Conservation (phyloP, 345 rosid genomes). For the Sapria himalayana region DNA sequence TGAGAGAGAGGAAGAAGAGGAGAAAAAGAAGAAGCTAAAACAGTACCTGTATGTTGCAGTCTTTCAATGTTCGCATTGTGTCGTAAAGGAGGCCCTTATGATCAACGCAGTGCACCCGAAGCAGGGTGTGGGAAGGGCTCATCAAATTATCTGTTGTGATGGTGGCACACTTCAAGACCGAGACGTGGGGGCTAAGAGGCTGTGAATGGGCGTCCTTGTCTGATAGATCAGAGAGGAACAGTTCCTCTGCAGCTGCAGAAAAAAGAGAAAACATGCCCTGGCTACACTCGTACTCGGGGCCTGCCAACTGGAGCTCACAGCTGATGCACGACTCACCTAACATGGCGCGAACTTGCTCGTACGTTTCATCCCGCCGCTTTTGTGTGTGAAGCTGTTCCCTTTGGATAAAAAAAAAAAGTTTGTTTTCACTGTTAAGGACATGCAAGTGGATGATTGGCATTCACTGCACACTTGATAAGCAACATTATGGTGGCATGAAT, state of each 20-base stretch:
- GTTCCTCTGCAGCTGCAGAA: constrained; percentile 31
- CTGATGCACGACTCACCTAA: constrained; percentile 58
- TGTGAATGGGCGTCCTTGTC: constrained; percentile 29
- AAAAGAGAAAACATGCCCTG: constrained; percentile 37
- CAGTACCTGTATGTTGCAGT: constrained; percentile 49
- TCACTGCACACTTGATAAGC: no score
- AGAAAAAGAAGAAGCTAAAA: no score
- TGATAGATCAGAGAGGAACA: constrained; percentile 26
- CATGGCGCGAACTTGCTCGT: constrained; percentile 35
- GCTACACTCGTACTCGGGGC: constrained; percentile 39
- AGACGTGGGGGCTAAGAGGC: constrained; percentile 43
- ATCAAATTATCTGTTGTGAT: constrained; percentile 46
- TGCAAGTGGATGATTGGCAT: no score
- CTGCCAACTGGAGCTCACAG: constrained; percentile 56
- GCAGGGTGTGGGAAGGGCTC: constrained; percentile 62
- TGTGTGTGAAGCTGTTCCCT: constrained; percentile 62
- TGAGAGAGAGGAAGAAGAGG: no score
- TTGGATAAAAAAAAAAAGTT: no score
- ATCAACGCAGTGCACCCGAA: constrained; percentile 45
- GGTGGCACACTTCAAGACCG: constrained; percentile 27
- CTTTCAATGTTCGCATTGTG: constrained; percentile 60
- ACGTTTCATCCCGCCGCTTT: constrained; percentile 33
- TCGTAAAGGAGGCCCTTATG: constrained; percentile 76
- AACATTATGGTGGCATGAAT: no score
- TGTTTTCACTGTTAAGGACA: no score